Conservation (phyloP, 208 protist genomes). For the Novymonas esmeraldas region DNA sequence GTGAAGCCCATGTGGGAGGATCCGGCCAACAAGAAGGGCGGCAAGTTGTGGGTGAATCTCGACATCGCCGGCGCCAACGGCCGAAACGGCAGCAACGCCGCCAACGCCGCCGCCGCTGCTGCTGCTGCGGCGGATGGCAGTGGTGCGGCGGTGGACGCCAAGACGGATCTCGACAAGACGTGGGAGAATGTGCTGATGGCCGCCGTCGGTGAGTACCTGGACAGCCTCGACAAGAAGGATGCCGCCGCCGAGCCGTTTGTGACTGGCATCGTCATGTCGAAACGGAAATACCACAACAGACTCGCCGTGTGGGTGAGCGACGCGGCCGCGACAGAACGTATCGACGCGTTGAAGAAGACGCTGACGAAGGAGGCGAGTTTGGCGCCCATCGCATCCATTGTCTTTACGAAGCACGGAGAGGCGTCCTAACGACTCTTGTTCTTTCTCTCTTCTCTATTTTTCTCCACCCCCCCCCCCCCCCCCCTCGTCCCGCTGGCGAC, state of each 20-base stretch:
- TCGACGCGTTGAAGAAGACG: slow-evolving; percentile 53
- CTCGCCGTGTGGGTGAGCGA: slow-evolving; percentile 79
- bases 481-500: too few relatives aligned
- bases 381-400: slow-evolving; percentile 35
- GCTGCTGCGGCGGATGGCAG: slow-evolving; percentile 12
- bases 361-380: slow-evolving; percentile 37
- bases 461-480: too few relatives aligned
- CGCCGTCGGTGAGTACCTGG: slow-evolving; percentile 80
- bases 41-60: slow-evolving; percentile 71
- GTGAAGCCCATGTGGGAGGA: slow-evolving; percentile 94
- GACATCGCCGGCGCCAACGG: slow-evolving; percentile 36
- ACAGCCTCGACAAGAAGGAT: slow-evolving; percentile 41
- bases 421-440: slow-evolving; percentile 24
- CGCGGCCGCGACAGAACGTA: slow-evolving; percentile 43
- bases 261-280: slow-evolving; percentile 72
- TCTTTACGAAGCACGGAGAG: slow-evolving; percentile 73
- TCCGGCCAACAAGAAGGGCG: slow-evolving; percentile 84
- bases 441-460: slow-evolving; percentile 1
- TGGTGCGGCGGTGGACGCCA: slow-evolving; percentile 30
- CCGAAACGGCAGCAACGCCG: slow-evolving; percentile 29
- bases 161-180: slow-evolving; percentile 62
- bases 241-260: slow-evolving; percentile 37
- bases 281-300: slow-evolving; percentile 82
- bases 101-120: not conserved
- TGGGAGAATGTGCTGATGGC: slow-evolving; percentile 87